Percentiles rank a stretch among this genome's conserved stretches.
Evolutionary conservation across 2,329 filamentous ascomycete genomes (phyloP).

Genomic region (Trichoderma endophyticum): DNA sequence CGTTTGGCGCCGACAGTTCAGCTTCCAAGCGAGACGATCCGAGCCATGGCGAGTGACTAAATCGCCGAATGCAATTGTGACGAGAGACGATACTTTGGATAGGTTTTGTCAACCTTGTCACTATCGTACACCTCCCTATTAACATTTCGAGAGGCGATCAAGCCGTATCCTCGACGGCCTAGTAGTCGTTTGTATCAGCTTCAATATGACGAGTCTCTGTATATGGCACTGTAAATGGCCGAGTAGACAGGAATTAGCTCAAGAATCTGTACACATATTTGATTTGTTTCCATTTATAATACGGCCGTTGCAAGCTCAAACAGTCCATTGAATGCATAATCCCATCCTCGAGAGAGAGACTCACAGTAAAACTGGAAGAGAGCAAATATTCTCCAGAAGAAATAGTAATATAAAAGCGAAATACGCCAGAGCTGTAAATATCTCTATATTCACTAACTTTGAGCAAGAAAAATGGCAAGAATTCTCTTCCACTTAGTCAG

Average conservation of each 20-base stretch:
- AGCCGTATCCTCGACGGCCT: neutral
- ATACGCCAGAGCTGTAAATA: neutral
- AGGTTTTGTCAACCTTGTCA: neutral
- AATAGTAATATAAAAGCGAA: neutral
- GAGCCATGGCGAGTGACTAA: neutral
- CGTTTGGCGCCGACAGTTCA: constrained; percentile 73
- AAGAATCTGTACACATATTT: neutral
- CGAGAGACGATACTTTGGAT: neutral
- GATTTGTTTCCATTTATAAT: neutral
- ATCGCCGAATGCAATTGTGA: neutral
- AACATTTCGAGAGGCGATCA: neutral
- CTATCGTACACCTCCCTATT: neutral
- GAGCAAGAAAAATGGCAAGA: neutral
- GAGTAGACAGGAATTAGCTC: neutral
- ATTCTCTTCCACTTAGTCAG: neutral
- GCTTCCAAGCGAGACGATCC: constrained; percentile 32
- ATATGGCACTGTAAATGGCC: neutral
- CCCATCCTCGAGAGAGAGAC: neutral
- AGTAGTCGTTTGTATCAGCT: neutral
- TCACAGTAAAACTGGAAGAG: neutral
- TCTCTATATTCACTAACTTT: neutral
- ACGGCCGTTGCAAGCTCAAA: neutral
- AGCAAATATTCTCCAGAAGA: neutral
- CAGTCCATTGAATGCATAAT: neutral
- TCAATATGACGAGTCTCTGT: neutral